phyloP scores from a whole-genome alignment of 78 protist species.

The Polysphondylium violaceum region DNA sequence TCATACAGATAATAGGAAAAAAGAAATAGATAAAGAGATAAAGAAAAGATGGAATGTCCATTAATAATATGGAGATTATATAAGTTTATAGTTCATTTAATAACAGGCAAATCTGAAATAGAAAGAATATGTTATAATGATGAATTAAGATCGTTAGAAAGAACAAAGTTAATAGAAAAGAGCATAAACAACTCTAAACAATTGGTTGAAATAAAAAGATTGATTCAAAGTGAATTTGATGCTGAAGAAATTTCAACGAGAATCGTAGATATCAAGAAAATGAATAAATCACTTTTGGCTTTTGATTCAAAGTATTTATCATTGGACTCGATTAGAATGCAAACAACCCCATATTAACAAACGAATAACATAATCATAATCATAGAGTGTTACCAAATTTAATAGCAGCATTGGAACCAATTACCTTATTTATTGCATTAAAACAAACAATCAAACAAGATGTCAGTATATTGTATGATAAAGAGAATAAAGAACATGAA shows the following conservation, averaged over 20 bases:
- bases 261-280: constrained; percentile 13
- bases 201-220: not conserved
- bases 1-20: not conserved
- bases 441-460: not conserved
- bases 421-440: not conserved
- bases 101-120: constrained; percentile 37
- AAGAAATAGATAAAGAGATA: constrained; percentile 1
- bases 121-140: constrained; percentile 51
- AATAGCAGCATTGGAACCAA: constrained; percentile 61
- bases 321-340: not conserved
- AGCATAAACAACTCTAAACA: constrained; percentile 10
- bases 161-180: not conserved
- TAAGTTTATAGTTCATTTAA: constrained; percentile 37
- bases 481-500: constrained; percentile 28
- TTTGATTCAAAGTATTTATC: constrained; percentile 53
- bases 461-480: not conserved
- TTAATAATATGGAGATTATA: constrained; percentile 28
- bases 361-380: not conserved
- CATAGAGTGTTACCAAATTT: constrained; percentile 45
- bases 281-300: constrained; percentile 11
- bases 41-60: not conserved
- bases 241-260: constrained; percentile 22
- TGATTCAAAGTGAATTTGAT: constrained; percentile 13
- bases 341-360: not conserved
- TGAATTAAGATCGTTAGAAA: constrained; percentile 6